Evolutionary conservation across 345 rosid genomes (phyloP).

Genomic region (Arabidopsis arenosa): DNA sequence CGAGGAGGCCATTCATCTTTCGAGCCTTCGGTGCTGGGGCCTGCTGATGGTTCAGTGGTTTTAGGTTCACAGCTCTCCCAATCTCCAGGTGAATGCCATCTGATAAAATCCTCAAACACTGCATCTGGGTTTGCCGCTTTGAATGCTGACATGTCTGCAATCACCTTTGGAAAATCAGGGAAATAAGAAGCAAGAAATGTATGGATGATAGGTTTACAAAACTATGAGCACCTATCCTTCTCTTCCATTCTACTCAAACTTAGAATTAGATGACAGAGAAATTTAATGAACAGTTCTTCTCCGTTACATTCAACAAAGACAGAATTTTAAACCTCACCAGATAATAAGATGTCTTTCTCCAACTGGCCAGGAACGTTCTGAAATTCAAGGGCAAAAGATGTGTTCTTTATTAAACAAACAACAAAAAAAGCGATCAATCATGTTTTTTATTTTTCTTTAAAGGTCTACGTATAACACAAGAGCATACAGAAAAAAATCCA

Average conservation of each 20-base stretch:
- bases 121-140: slow-evolving; percentile 98
- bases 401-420: slow-evolving; percentile 13
- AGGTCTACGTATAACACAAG: neutral
- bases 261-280: neutral
- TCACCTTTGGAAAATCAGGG: slow-evolving; percentile 29
- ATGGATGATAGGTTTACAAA: slow-evolving; percentile 9
- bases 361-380: slow-evolving; percentile 97
- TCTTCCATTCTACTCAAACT: slow-evolving; percentile 19
- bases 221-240: slow-evolving; percentile 3
- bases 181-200: slow-evolving; percentile 16
- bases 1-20: slow-evolving; percentile 84
- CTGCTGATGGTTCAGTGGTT: slow-evolving; percentile 51
- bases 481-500: neutral
- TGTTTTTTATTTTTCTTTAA: neutral
- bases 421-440: slow-evolving; percentile 22
- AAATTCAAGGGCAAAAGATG: slow-evolving; percentile 42
- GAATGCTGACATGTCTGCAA: slow-evolving; percentile 95
- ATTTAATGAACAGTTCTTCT: slow-evolving; percentile 15
- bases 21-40: slow-evolving; percentile 41
- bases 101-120: slow-evolving; percentile 91
- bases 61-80: slow-evolving; percentile 63
- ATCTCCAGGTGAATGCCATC: slow-evolving; percentile 99
- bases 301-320: slow-evolving; percentile 10
- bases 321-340: slow-evolving; percentile 58
- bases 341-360: slow-evolving; percentile 81